Percentiles rank a stretch among this genome's conserved stretches.
phyloP scores from a whole-genome alignment of 441 rosid species.

The Rhodomyrtus psidioides region DNA sequence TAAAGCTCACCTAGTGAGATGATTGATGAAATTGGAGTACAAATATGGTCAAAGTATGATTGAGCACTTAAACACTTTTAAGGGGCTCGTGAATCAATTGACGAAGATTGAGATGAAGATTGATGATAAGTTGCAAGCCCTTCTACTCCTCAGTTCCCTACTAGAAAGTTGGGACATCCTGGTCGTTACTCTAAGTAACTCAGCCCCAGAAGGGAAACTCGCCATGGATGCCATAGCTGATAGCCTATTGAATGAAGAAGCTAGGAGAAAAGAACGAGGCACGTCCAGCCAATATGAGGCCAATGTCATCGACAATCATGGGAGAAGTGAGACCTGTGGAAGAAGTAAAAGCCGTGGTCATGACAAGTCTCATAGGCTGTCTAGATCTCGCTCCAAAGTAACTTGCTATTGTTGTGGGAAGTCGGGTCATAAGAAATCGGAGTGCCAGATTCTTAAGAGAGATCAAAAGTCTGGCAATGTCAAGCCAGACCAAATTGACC shows the following conservation, averaged over 20 bases:
- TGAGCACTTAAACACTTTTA: neutral
- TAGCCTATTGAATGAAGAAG: neutral
- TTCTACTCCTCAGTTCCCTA: neutral
- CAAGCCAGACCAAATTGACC: too few relatives aligned
- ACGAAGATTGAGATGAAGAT: too few relatives aligned
- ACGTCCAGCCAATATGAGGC: neutral
- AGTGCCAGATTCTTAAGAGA: too few relatives aligned
- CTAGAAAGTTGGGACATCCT: too few relatives aligned
- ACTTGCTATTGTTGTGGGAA: too few relatives aligned
- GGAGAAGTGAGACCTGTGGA: neutral
- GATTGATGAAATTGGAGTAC: neutral
- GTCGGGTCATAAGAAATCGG: too few relatives aligned
- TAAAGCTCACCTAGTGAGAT: neutral
- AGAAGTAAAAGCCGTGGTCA: neutral
- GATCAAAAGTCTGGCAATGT: too few relatives aligned
- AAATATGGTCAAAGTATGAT: neutral
- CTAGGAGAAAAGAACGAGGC: neutral
- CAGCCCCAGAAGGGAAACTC: neutral
- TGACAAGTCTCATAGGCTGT: too few relatives aligned
- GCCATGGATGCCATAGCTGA: neutral
- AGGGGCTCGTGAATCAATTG: neutral
- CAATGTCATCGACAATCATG: neutral
- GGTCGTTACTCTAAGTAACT: neutral
- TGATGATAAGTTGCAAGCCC: neutral
- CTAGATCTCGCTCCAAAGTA: too few relatives aligned